Conservation (phyloP, 2,329 filamentous ascomycete genomes). For the Coniochaeta sp. region DNA sequence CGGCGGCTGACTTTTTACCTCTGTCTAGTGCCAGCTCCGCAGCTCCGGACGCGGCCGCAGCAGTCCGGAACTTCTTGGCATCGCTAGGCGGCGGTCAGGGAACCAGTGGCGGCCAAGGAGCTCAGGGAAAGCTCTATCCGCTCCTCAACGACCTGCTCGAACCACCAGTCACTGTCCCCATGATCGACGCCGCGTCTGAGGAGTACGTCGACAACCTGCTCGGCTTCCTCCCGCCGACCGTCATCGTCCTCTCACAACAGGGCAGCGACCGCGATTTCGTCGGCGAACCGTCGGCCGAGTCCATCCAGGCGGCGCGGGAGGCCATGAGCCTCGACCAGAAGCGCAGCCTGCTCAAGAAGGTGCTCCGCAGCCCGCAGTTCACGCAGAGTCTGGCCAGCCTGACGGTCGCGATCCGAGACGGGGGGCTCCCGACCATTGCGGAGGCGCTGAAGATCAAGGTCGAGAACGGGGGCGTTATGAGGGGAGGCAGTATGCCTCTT, state of each 20-base stretch:
- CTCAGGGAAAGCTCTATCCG: slow-evolving; percentile 62
- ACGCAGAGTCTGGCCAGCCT: slow-evolving; percentile 78
- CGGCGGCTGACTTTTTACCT: not conserved
- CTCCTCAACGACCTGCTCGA: slow-evolving; percentile 81
- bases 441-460: slow-evolving; percentile 78
- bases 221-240: slow-evolving; percentile 67
- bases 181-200: slow-evolving; percentile 59
- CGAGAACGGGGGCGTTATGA: slow-evolving; percentile 75
- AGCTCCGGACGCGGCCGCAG: slow-evolving; percentile 59
- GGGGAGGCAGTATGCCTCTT: slow-evolving; percentile 71
- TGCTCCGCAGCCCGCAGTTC: slow-evolving; percentile 85
- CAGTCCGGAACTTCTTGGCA: slow-evolving; percentile 82
- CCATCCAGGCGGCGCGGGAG: slow-evolving; percentile 65
- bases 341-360: slow-evolving; percentile 69
- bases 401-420: slow-evolving; percentile 82
- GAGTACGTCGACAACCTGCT: slow-evolving; percentile 68
- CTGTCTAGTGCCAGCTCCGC: slow-evolving; percentile 49
- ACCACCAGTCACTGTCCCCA: slow-evolving; percentile 68
- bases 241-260: slow-evolving; percentile 71
- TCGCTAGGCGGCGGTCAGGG: slow-evolving; percentile 60
- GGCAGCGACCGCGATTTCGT: slow-evolving; percentile 45
- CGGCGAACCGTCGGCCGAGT: slow-evolving; percentile 60
- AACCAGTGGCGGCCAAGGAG: slow-evolving; percentile 28
- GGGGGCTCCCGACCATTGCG: slow-evolving; percentile 81
- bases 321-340: slow-evolving; percentile 71